Evolutionary conservation across 1,139 yeast genomes (phyloP).

Genomic region (Saccharomyces uvarum): DNA sequence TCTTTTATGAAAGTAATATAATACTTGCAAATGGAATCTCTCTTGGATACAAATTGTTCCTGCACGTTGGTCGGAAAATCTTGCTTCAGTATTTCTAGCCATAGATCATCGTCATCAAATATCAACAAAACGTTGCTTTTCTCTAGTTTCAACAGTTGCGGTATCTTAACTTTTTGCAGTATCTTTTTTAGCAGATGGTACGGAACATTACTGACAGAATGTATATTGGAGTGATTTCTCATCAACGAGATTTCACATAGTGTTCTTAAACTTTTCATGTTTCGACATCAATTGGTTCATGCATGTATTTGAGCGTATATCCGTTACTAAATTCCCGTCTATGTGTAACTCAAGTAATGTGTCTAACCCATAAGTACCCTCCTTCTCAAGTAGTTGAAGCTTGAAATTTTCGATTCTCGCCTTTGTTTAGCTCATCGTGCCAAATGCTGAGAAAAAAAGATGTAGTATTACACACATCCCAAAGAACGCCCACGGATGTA

Average conservation of each 20-base stretch:
- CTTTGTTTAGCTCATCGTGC: not conserved
- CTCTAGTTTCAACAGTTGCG: slow-evolving; percentile 44
- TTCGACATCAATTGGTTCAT: not conserved
- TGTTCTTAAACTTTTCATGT: slow-evolving; percentile 16
- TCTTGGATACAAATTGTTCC: slow-evolving; percentile 18
- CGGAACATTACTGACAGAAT: slow-evolving; percentile 44
- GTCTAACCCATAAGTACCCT: not conserved
- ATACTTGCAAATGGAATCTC: slow-evolving; percentile 17
- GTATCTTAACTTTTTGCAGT: slow-evolving; percentile 39
- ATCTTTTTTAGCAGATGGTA: slow-evolving; percentile 42
- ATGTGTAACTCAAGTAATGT: not conserved
- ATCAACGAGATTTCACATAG: slow-evolving; percentile 23
- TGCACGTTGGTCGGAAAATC: slow-evolving; percentile 42
- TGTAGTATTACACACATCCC: not conserved
- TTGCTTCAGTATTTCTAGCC: slow-evolving; percentile 39
- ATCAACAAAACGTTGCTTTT: slow-evolving; percentile 37
- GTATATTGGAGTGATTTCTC: slow-evolving; percentile 21
- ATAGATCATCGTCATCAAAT: slow-evolving; percentile 47
- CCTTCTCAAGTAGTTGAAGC: not conserved
- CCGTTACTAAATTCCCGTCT: not conserved
- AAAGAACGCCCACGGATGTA: not conserved
- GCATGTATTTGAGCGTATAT: not conserved
- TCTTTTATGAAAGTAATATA: slow-evolving; percentile 14
- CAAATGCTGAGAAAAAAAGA: not conserved
- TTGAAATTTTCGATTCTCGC: not conserved